Percentiles rank a stretch among this genome's conserved stretches.
Conservation (phyloP, 352 stramenopile genomes). For the Phytopythium montanum region DNA sequence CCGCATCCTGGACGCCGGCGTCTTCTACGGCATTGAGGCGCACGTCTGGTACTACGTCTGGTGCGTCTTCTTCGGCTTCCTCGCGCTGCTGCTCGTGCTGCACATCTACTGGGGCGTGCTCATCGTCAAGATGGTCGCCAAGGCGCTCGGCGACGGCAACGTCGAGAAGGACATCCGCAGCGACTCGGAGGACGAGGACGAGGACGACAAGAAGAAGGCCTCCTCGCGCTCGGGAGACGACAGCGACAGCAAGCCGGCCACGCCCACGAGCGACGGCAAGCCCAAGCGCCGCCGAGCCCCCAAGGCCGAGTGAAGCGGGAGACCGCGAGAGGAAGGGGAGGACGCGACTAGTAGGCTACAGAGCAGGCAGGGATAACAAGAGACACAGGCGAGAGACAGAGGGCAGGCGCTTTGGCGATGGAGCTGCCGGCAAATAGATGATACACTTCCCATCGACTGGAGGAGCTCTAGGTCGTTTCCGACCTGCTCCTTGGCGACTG, state of each 20-base stretch:
- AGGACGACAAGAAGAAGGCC: conserved; percentile 16
- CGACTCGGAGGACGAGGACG: conserved; percentile 65
- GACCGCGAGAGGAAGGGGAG: neutral
- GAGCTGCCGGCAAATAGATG: too few relatives aligned
- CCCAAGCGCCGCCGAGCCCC: conserved; percentile 55
- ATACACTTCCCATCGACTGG: too few relatives aligned
- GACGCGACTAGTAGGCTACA: neutral
- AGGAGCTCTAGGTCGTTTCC: too few relatives aligned
- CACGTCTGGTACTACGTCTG: conserved; percentile 57
- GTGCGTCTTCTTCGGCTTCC: conserved; percentile 48
- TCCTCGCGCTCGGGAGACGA: conserved; percentile 1
- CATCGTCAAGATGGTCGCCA: conserved; percentile 74
- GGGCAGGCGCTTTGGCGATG: too few relatives aligned
- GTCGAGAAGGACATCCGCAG: conserved; percentile 83
- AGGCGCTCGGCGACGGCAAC: conserved; percentile 56
- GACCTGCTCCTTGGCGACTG: too few relatives aligned
- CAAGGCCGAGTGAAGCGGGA: conserved; percentile 48
- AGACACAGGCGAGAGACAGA: neutral
- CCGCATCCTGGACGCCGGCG: conserved; percentile 38
- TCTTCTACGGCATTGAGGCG: conserved; percentile 29
- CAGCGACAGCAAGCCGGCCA: conserved; percentile 15
- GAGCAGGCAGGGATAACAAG: neutral
- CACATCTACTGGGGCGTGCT: conserved; percentile 77
- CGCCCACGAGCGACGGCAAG: conserved; percentile 20
- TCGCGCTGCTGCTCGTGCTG: conserved; percentile 57